A percentile compares a stretch with the other conserved stretches of the same genome.
These are phyloP conservation scores for Naganishia vaughanmartiniae DNA, from an alignment of 768 basidiomycete genomes.

Conservation along the genomic window DNA sequence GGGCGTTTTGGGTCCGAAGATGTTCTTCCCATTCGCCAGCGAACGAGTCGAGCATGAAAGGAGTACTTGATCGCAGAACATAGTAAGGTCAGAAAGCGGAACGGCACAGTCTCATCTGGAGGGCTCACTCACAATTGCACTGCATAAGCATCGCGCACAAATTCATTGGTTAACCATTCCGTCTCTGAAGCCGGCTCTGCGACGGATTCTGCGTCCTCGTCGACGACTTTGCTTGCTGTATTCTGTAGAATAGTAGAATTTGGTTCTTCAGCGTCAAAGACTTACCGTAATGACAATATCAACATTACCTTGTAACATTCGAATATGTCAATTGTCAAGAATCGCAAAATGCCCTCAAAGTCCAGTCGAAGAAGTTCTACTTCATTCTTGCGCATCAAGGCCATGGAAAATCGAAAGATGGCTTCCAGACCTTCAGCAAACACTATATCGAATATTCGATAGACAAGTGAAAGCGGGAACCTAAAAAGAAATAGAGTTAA, in stretches of 20 bases:
- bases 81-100: constrained; percentile 2
- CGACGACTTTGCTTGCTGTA: neutral
- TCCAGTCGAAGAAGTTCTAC: constrained; percentile 71
- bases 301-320: constrained; percentile 65
- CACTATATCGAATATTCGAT: constrained; percentile 93
- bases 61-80: constrained; percentile 57
- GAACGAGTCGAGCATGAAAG: constrained; percentile 91
- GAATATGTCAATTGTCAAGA: constrained; percentile 75
- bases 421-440: constrained; percentile 96
- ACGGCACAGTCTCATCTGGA: neutral
- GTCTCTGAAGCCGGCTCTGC: constrained; percentile 47
- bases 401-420: constrained; percentile 89
- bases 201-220: constrained; percentile 27
- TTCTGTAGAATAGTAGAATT: neutral
- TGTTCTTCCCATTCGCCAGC: constrained; percentile 83
- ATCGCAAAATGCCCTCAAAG: constrained; percentile 85
- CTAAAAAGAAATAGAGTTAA: constrained; percentile 55
- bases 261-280: neutral
- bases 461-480: constrained; percentile 90
- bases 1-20: constrained; percentile 72
- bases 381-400: constrained; percentile 83
- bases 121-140: constrained; percentile 60
- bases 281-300: neutral
- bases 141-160: constrained; percentile 81
- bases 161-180: constrained; percentile 68